Base-by-base conservation (phyloP, 441 rosid species). In the Capsella rubella region DNA sequence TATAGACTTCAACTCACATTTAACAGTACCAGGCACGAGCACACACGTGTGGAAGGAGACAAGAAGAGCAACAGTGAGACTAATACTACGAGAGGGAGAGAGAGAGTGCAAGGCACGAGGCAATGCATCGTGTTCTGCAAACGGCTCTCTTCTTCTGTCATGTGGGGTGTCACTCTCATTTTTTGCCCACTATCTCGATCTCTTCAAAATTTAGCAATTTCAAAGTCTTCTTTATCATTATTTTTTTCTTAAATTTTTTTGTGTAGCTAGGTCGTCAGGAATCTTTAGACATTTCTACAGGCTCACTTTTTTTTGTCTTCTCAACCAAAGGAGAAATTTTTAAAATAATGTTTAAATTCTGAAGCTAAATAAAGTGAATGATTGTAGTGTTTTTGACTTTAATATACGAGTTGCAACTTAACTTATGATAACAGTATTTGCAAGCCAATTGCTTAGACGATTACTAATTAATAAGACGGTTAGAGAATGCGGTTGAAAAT, bases 21-120 rank as follows among this genome's bases (percentile, higher is more conserved):
- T n/a, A 50, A 50, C 55, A 50, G 31, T 15, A 37, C 54, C 54
- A 50, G 25, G 51, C 58, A 55, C 65, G 43, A 73, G 42, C 72
- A 37, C 27, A 73, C 65, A 73, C 66, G 77, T 73, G 77, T 31
- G 72, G 32, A 73, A 73, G 32, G 16, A 73, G 72, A 73, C 65
- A 73, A 73, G 11, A 73, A 73, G 11, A 46, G 31, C 51, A 67
- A 67, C 54, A 66, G 46, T 31, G 11, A n/a, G 34, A 21, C 50
- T 73, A 64, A 50, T 16, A 21, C 25, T 1, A 21, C 25, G 25
- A 16, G 18, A 16, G 18, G 0, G 42, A 39, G 54, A 6, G 9
- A 34, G 42, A 39, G 54, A 66, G 61, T 50, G 72, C 72, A 67
- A 74, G 73, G 67, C 61, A 74, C 54, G 61, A 58, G 46, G 25